Evolutionary conservation across 2,329 filamentous ascomycete genomes (phyloP), one percentile per base, ranked within the genome.

Genomic region (Microdochium bolleyi): DNA sequence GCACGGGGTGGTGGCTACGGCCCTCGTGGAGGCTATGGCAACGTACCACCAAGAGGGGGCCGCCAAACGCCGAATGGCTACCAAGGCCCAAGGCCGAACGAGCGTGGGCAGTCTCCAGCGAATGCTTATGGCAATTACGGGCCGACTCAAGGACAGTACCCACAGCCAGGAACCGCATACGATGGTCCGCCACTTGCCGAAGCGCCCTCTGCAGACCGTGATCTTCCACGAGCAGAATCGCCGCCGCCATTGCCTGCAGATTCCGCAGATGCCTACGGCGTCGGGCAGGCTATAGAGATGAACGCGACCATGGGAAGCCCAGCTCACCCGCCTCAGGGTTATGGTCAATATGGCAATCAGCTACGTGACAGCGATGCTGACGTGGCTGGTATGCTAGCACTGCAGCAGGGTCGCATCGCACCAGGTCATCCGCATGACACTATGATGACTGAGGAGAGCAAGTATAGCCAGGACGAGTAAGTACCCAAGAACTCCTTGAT

Each of bases 251-350:
- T 85, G 21, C 75, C 79, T 2, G 74, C 71, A 38, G 64, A 70
- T 48, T 68, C 73, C 44, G 59, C 67, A 16, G 53, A 49, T 38
- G 52, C 60, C 49, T 57, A 62, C n/a, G 60, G 66, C 32, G 67
- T 84, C 13, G 84, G 84, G 10, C 85, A 86, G 62, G 83, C 87
- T 2, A 80, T 91, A 51, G 90, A 94, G 66, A 92, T 95, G 88
- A 86, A 92, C 65, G 84, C 85, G 32, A 74, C 77, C n/a, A 74
- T 75, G n/a, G 77, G 77, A 38, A 77, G 74, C 52, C 76, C 78
- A n/a, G 66, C 68, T 52, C 70, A 68, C 25, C 56, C 71, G 2
- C 72, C 71, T 14, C 61, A 61, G 38, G 71, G 68, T 14, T 76
- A 71, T 56, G 75, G 70, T 21, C 73, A 75, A 53, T 76, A 74